Base-by-base conservation (phyloP, 805 yeast species). In the Saturnispora dispora region DNA sequence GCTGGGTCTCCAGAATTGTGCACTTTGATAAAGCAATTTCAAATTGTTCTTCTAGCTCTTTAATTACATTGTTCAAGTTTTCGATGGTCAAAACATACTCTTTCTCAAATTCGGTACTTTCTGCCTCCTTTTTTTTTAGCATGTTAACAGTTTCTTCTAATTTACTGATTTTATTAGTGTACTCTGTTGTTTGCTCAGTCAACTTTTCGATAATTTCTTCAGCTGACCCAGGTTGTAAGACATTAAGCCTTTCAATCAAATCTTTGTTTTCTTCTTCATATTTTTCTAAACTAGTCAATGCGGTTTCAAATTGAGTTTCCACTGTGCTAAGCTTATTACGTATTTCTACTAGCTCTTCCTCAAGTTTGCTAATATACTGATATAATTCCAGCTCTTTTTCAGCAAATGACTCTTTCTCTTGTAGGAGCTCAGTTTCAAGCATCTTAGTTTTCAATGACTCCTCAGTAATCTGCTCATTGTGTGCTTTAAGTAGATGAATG, bases 101-200 rank as follows among this genome's bases (percentile, higher is more conserved):
- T 10, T 70, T 71, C 50, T 79, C 83, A 30, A 81, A 63, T 45
- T 76, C n/a, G 13, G 8, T 4, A 23, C 9, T 0, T 81, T 59
- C 2, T 75, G 70, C 4, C 55, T 52, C 25, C 66, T 63, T n/a
- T 78, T 58, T 3, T 53, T 51, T 0, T 52, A 46, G 3, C 78
- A 63, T 42, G 70, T 63, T 11, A 17, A 37, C 13, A 11, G 15
- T 10, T 9, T 23, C 20, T n/a, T 30, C 28, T 15, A 20, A 23
- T 11, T 17, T 9, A 3, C 4, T n/a, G 3, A 59, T 60, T 20
- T 28, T 18, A 15, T 18, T 18, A 8, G 54, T 56, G 2, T 79
- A 63, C n/a, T 59, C 63, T 2, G 60, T 53, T 54, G 70, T 76
- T 46, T 69, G 23, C n/a, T 39, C 35, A 45, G 37, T 20, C 18